A percentile compares a stretch with the other conserved stretches of the same genome.
These are phyloP conservation scores for Litsea cubeba DNA, from an alignment of 164 flowering plant species.

Conservation along the genomic window DNA sequence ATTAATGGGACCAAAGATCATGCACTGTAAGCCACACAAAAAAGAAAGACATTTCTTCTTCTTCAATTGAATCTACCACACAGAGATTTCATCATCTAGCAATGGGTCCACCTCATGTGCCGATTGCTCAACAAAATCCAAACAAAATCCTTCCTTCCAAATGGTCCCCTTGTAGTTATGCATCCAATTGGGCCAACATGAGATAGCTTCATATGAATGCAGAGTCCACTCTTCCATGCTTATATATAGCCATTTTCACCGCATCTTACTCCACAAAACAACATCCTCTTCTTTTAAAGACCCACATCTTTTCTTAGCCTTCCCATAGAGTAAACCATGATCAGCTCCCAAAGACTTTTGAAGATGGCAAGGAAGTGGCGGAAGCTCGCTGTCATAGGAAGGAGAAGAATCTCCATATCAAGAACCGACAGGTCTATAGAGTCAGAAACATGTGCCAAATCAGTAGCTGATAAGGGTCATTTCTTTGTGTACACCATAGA, in stretches of 20 bases:
- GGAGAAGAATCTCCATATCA: conserved; percentile 12
- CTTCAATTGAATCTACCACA: no score
- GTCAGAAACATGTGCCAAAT: neutral
- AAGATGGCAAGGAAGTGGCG: conserved; percentile 7
- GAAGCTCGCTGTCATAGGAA: conserved; percentile 12
- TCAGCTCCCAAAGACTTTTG: conserved; percentile 4
- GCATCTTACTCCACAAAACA: neutral
- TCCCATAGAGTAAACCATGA: neutral
- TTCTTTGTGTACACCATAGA: conserved; percentile 22
- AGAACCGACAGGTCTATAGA: neutral
- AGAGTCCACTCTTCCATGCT: neutral
- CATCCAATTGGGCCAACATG: neutral
- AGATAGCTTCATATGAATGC: neutral
- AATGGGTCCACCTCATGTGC: no score
- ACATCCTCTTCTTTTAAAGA: neutral
- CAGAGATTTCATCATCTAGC: no score
- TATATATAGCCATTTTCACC: neutral
- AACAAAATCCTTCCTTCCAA: neutral
- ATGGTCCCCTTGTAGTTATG: neutral
- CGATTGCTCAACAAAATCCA: neutral
- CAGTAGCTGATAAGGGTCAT: conserved; percentile 12
- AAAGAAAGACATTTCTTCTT: no score
- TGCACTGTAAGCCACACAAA: no score
- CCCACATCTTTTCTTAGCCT: neutral
- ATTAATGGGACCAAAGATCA: no score